These are phyloP conservation scores for Noccaea caerulescens DNA, from an alignment of 345 rosid genomes.

Conservation along the genomic window DNA sequence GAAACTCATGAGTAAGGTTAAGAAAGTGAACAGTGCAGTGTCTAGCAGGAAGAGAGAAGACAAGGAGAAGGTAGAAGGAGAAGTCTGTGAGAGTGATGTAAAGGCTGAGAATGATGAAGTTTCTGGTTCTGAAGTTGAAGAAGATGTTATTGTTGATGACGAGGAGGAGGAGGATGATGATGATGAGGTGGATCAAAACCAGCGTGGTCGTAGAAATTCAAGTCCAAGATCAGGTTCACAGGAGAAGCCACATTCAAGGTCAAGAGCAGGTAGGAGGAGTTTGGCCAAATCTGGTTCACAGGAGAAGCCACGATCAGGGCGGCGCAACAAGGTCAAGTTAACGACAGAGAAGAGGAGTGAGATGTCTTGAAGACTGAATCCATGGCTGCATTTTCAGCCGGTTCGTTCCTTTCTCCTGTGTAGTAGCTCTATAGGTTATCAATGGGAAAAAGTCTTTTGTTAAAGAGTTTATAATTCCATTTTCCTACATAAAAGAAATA, in stretches of 20 bases:
- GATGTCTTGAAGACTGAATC: slow-evolving; percentile 21
- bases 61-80: slow-evolving; percentile 47
- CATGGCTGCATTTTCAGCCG: slow-evolving; percentile 15
- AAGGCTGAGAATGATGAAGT: slow-evolving; percentile 52
- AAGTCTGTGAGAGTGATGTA: slow-evolving; percentile 44
- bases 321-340: slow-evolving; percentile 38
- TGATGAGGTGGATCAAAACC: slow-evolving; percentile 39
- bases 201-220: slow-evolving; percentile 37
- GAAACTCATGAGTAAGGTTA: slow-evolving; percentile 74
- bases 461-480: too few species aligned
- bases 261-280: slow-evolving; percentile 34
- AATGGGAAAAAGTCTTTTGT: background rate
- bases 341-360: slow-evolving; percentile 37
- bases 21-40: slow-evolving; percentile 49
- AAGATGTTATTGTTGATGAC: slow-evolving; percentile 42
- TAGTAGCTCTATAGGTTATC: slow-evolving; percentile 2
- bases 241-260: slow-evolving; percentile 35
- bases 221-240: slow-evolving; percentile 33
- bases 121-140: slow-evolving; percentile 47
- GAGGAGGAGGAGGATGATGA: slow-evolving; percentile 45
- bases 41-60: slow-evolving; percentile 48
- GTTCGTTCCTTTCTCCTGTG: slow-evolving; percentile 27
- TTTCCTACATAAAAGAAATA: too few species aligned
- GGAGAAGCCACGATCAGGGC: slow-evolving; percentile 40
- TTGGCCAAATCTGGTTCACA: slow-evolving; percentile 29